Evolutionary conservation across 2,329 filamentous ascomycete genomes (phyloP), one percentile per base, ranked within the genome.

Genomic region (Ceratocystis cubensis): DNA sequence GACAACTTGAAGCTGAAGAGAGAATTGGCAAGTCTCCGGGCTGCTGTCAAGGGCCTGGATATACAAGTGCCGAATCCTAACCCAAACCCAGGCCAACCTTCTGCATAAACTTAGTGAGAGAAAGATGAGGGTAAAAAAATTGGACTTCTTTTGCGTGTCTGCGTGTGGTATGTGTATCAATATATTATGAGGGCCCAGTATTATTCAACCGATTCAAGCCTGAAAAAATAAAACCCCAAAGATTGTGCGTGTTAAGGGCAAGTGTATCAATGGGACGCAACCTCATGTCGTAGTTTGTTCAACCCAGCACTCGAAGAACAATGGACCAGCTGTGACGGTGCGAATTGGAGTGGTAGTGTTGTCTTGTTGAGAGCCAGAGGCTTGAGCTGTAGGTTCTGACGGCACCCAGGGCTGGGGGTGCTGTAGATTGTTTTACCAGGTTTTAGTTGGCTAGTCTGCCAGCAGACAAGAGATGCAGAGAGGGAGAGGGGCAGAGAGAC

Each of bases 1-100:
- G 93, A 97, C 75, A 96, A 96, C 73, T 84, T 87, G 66, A 81
- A 89, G 69, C 76, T 96, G 71, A 91, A 88, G 78, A 82, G 91
- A 71, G 91, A 96, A 78, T 86, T 92, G 72, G 83, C 88, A 44
- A 90, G 89, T 64, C 76, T 88, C 71, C 79, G 83, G 72, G 79
- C 84, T 61, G 72, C 82, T 70, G 72, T 84, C 41, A 68, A 68
- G 37, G 67, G 67, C 28, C 25, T 68, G 45, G 64, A 66, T 30
- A 28, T 68, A 5, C 50, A 68, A 30, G 67, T 66, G 13, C 44
- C 64, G 10, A 66, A 65, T 41, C 4, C 37, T 15, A 41, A 41
- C 37, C 3, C 37, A 41, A 41, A 41, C 37, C 37, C 37, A 13
- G 37, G 37, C 20, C 50, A 46, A 28, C 8, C 66, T 30, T 25